Percentiles rank a stretch among this genome's conserved stretches.
Conservation (phyloP, 164 flowering plant genomes). For the Stephania cephalantha region DNA sequence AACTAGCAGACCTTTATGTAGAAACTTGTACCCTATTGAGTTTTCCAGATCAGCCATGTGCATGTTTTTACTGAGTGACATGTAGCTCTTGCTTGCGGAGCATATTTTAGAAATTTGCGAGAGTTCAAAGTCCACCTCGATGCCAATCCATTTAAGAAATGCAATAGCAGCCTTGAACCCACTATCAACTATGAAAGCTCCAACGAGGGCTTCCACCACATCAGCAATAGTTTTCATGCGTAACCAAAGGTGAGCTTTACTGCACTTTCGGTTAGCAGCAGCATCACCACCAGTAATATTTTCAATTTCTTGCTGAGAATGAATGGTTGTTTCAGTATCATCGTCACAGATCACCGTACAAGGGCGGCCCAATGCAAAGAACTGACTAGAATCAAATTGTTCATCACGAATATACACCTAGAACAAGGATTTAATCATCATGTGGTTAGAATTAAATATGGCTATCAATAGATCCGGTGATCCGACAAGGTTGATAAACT, state of each 20-base stretch:
- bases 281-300: constrained; percentile 9
- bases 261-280: constrained; percentile 43
- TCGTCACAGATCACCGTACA: constrained; percentile 51
- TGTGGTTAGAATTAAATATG: not conserved
- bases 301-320: constrained; percentile 23
- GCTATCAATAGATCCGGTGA: not conserved
- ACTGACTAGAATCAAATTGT: constrained; percentile 63
- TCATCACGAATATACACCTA: constrained; percentile 91
- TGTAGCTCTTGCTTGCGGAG: constrained; percentile 38
- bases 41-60: constrained; percentile 52
- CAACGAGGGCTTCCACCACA: constrained; percentile 87
- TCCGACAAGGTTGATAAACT: not conserved
- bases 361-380: constrained; percentile 70
- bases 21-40: constrained; percentile 45
- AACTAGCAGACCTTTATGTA: constrained; percentile 66
- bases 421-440: constrained; percentile 7
- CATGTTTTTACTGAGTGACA: constrained; percentile 34
- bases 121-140: constrained; percentile 55
- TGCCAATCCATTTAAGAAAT: constrained; percentile 87
- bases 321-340: constrained; percentile 38
- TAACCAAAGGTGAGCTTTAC: constrained; percentile 69
- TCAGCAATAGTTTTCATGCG: constrained; percentile 82
- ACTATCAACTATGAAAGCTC: constrained; percentile 85
- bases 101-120: constrained; percentile 44
- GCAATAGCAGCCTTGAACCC: constrained; percentile 89